A percentile compares a stretch with the other conserved stretches of the same genome.
phyloP scores from a whole-genome alignment of 768 basidiomycete genomes.

The Sistotremastrum niveocremeum region DNA sequence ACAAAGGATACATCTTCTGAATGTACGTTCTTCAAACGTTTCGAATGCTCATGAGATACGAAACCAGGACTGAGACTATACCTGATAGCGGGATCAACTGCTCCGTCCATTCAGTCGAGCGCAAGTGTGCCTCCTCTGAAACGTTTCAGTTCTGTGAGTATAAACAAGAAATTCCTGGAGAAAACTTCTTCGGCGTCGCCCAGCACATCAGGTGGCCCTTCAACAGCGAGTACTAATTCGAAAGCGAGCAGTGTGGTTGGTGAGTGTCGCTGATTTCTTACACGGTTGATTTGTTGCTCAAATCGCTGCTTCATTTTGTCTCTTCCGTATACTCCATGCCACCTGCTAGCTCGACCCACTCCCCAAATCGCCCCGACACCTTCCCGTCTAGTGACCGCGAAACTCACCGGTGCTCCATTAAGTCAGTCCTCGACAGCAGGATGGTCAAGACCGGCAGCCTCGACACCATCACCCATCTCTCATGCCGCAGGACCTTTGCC shows the following conservation, averaged over 20 bases:
- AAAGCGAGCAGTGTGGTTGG: slow-evolving; percentile 27
- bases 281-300: not conserved
- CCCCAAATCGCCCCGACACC: slow-evolving; percentile 44
- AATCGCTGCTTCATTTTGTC: slow-evolving; percentile 4
- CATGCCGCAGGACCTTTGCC: slow-evolving; percentile 18
- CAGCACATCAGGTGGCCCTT: slow-evolving; percentile 23
- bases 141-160: slow-evolving; percentile 79
- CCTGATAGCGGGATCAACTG: not conserved
- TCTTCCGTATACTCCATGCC: slow-evolving; percentile 10
- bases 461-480: slow-evolving; percentile 31
- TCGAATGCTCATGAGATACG: not conserved
- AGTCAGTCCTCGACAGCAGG: slow-evolving; percentile 49
- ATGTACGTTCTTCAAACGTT: no score
- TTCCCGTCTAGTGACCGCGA: slow-evolving; percentile 76
- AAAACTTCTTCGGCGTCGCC: slow-evolving; percentile 56
- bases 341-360: slow-evolving; percentile 39
- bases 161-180: slow-evolving; percentile 94
- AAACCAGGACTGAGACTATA: not conserved
- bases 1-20: no score
- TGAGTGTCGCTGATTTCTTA: slow-evolving; percentile 1
- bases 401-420: slow-evolving; percentile 58
- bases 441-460: slow-evolving; percentile 71
- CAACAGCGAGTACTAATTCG: slow-evolving; percentile 26
- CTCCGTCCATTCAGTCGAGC: not conserved
- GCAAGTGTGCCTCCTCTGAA: slow-evolving; percentile 44